Evolutionary conservation across 2,329 filamentous ascomycete genomes (phyloP).

Genomic region (Neonectria magnoliae): DNA sequence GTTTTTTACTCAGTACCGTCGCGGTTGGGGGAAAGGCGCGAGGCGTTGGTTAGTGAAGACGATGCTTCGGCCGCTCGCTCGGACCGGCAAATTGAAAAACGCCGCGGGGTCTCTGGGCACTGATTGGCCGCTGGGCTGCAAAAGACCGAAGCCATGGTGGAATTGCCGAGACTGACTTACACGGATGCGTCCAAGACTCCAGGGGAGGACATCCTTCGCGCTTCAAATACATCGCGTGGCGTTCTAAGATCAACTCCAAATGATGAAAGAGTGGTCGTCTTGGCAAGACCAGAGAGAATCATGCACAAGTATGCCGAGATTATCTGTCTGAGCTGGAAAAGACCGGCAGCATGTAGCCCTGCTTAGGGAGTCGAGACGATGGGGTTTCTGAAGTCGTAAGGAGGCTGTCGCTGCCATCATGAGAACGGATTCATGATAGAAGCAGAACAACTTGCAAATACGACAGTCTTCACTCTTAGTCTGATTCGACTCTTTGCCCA

Average conservation of each 20-base stretch:
- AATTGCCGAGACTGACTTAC: slow-evolving; percentile 22
- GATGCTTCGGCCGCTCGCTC: slow-evolving; percentile 16
- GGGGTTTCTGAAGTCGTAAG: not conserved
- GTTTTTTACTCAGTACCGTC: slow-evolving; percentile 17
- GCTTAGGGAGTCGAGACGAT: not conserved
- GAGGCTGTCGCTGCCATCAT: not conserved
- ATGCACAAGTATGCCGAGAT: not conserved
- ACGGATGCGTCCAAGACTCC: not conserved
- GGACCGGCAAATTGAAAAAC: slow-evolving; percentile 22
- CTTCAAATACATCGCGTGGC: not conserved
- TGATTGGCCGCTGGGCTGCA: slow-evolving; percentile 8
- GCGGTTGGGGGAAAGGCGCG: slow-evolving; percentile 3
- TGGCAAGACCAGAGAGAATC: not conserved
- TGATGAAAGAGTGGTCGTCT: not conserved
- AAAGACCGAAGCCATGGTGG: slow-evolving; percentile 17
- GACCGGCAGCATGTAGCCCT: not conserved
- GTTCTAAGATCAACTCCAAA: not conserved
- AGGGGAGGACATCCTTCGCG: not conserved
- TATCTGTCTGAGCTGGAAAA: not conserved
- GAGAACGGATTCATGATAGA: not conserved
- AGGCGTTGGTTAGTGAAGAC: not conserved
- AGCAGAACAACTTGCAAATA: not conserved
- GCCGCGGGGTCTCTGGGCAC: not conserved
- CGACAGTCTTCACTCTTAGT: not conserved
- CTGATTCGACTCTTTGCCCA: not conserved